Evolutionary conservation across 805 yeast genomes (phyloP).

Genomic region (Nakazawaea holstii): DNA sequence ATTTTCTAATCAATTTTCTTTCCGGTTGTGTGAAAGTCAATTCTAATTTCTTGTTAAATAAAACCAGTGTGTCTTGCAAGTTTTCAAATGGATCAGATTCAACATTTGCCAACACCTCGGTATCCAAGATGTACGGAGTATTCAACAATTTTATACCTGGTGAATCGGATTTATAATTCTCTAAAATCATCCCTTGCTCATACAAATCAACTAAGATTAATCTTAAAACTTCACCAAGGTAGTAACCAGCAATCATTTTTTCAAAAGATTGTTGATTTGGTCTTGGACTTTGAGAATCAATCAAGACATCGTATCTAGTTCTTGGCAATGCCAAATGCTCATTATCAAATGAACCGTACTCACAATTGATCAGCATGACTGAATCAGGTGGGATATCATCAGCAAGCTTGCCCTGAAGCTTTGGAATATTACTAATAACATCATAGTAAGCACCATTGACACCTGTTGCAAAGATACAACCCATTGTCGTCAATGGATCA

Average conservation of each 20-base stretch:
- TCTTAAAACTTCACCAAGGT: conserved; percentile 90
- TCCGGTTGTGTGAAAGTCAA: conserved; percentile 73
- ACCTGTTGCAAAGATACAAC: conserved; percentile 97
- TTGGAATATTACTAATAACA: conserved; percentile 67
- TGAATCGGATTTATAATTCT: conserved; percentile 34
- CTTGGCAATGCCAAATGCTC: conserved; percentile 86
- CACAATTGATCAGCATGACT: conserved; percentile 96
- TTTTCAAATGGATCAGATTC: conserved; percentile 91
- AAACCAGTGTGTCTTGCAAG: conserved; percentile 65
- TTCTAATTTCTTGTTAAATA: conserved; percentile 56
- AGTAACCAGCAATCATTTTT: conserved; percentile 97
- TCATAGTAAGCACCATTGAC: conserved; percentile 98
- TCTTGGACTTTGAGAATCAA: conserved; percentile 89
- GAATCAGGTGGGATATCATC: conserved; percentile 62
- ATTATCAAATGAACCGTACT: conserved; percentile 97
- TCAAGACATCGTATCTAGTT: conserved; percentile 76
- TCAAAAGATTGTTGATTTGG: conserved; percentile 97
- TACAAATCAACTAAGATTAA: conserved; percentile 71
- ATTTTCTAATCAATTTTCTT: conserved; percentile 73
- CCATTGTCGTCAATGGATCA: conserved; percentile 89
- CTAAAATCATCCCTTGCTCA: conserved; percentile 62
- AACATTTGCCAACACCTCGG: conserved; percentile 79
- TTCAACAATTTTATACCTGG: conserved; percentile 61
- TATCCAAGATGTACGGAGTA: conserved; percentile 73
- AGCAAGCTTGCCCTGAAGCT: conserved; percentile 68